A percentile compares a stretch with the other conserved stretches of the same genome.
Evolutionary conservation across 2,329 filamentous ascomycete species (phyloP).

Genomic region (Aspergillus novoparasiticus): DNA sequence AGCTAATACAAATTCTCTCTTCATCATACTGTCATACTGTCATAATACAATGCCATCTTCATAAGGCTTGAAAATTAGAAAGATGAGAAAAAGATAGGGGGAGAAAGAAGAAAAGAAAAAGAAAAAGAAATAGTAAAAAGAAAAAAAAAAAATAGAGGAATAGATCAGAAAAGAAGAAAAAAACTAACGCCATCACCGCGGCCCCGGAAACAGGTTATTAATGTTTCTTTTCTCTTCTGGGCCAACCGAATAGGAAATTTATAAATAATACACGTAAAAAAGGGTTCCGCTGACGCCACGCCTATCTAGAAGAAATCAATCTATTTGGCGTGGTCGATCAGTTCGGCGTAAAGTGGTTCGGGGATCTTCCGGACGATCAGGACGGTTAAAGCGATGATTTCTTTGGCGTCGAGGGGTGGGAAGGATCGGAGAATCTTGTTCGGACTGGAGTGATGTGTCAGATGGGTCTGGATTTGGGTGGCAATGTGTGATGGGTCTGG

Average conservation of each 20-base stretch:
- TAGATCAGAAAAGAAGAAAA: not conserved
- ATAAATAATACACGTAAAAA: constrained; percentile 10
- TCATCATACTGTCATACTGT: constrained; percentile 13
- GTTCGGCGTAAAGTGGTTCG: constrained; percentile 84
- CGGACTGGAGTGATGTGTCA: constrained; percentile 60
- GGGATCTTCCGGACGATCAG: constrained; percentile 88
- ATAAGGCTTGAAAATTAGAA: constrained; percentile 6
- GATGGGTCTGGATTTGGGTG: constrained; percentile 1
- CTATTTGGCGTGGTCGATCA: constrained; percentile 76
- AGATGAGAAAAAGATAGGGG: not conserved
- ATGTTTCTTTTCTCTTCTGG: not conserved
- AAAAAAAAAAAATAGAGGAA: not conserved
- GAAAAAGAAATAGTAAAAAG: not conserved
- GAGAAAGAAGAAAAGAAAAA: not conserved
- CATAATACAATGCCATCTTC: constrained; percentile 13
- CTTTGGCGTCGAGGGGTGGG: constrained; percentile 78
- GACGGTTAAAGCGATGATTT: constrained; percentile 82
- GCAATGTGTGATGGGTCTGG: not conserved
- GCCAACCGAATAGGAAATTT: not conserved
- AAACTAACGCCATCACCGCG: not conserved
- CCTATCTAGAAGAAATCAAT: not conserved
- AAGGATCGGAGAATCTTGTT: constrained; percentile 90
- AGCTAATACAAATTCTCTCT: constrained; percentile 3
- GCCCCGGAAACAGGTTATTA: not conserved
- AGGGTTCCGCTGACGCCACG: not conserved